Conservation (phyloP, 441 rosid species). For the Erodium texanum region DNA sequence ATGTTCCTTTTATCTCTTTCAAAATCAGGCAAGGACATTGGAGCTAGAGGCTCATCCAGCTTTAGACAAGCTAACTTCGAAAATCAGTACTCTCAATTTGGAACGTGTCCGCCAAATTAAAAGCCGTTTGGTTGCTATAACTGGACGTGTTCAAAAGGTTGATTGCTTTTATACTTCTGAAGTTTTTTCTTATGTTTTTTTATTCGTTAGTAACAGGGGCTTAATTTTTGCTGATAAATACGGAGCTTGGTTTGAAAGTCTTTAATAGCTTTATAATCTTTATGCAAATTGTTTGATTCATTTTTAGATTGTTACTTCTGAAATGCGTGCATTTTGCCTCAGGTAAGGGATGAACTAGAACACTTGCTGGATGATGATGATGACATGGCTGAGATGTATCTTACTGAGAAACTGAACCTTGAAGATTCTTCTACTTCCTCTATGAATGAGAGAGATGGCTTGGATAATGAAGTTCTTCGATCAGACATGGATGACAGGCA, state of each 20-base stretch:
- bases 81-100: constrained; percentile 81
- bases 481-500: constrained; percentile 55
- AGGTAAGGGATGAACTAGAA: constrained; percentile 81
- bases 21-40: constrained; percentile 50
- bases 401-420: constrained; percentile 54
- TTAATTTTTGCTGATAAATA: no score
- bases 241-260: not conserved
- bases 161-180: constrained; percentile 1
- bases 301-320: no score
- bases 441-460: constrained; percentile 37
- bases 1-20: constrained; percentile 12
- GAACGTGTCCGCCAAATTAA: constrained; percentile 86
- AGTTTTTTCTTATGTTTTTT: not conserved
- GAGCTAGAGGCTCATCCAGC: constrained; percentile 91
- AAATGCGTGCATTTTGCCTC: no score
- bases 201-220: not conserved
- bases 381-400: constrained; percentile 94
- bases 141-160: constrained; percentile 95
- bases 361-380: constrained; percentile 84
- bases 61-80: constrained; percentile 77
- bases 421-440: constrained; percentile 58
- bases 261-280: no score
- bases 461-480: constrained; percentile 39
- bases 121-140: constrained; percentile 79
- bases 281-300: no score